Base-by-base conservation (phyloP, 1,139 yeast species). In the Williopsis jadinii region DNA sequence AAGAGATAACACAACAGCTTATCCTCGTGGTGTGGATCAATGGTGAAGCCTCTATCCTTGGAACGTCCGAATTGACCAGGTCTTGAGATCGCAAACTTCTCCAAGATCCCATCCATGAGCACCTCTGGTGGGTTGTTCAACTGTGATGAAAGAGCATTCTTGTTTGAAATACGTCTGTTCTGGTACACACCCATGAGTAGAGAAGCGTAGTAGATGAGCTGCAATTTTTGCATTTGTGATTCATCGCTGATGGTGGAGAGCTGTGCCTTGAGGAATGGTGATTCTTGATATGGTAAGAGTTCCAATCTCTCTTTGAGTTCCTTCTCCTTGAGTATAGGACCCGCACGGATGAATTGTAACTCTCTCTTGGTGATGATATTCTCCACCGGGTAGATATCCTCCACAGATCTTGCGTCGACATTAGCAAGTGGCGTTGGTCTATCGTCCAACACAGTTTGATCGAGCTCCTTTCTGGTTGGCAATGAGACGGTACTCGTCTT, bases 21-120 rank as follows among this genome's bases (percentile, higher is more conserved):
- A 64, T 87, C 95, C 63, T 87, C 95, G 56, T 79, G 77, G 52
- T 77, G 81, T 34, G 97, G 95, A 58, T 92, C 97, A 48, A 92
- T 77, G 46, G 75, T 69, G 60, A 75, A 87, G 12, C 83, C 74
- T 55, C 82, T 75, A 49, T 81, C 85, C 61, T 83, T 84, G 19
- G 87, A 70, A 60, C 75, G 80, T 46, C 95, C 95, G 50, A 77
- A 75, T 41, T 71, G 73, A 8, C 87, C 76, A 11, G 86, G 71
- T 56, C 77, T 78, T 29, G 73, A 60, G 37, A 80, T 73, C 14
- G 95, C 71, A 61, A 87, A 90, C 46, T 84, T 73, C 38, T 74
- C 75, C 45, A 88, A 64, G 32, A 87, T 65, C 27, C 87, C 86
- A 54, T 84, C 88, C n/a, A 88, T 63, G 29, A 92, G 68, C 5